Evolutionary conservation across 2,329 filamentous ascomycete genomes (phyloP), one percentile per base, ranked within the genome.

Genomic region (Camillea tinctor): DNA sequence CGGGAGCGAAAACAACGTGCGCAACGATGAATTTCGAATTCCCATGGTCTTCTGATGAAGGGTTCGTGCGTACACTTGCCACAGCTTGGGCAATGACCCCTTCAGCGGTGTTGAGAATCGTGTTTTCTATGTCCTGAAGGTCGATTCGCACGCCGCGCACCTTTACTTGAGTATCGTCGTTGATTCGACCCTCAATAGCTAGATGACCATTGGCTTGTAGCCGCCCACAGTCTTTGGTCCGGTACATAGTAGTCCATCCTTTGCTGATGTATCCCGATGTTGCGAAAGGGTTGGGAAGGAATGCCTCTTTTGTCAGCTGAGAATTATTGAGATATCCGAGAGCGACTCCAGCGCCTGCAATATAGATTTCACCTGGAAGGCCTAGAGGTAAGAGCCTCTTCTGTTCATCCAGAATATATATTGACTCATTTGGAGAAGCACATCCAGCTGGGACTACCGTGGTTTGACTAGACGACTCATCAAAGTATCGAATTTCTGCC

Each of bases 161-260:
- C 64, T 83, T 83, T 62, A 82, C 67, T 52, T 80, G 74, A 0
- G 72, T 76, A 54, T 81, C 77, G 1, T 52, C 54, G 64, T 59
- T 59, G 9, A 54, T 77, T 78, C 79, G 21, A 2, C 60, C 54
- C n/a, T 56, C 49, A 19, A 62, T 4, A 26, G 15, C 3, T 13
- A 40, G 36, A 5, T 13, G 50, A 7, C 53, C 36, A 30, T 53
- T 36, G 1, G 21, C 24, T 23, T 36, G 36, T 30, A 53, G 17
- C 19, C 23, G 19, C 4, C 56, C 56, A 7, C 40, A 13, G 40
- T 61, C 56, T 17, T 56, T 54, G 4, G 62, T 64, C 2, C 55
- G 30, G 23, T 59, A 48, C 22, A 59, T 50, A 19, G 3, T 72
- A 44, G 1, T 21, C 55, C 23, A 57, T 6, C 55, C 55, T 20